Base-by-base conservation (phyloP, 257 asterid species). In the Salvia hispanica region DNA sequence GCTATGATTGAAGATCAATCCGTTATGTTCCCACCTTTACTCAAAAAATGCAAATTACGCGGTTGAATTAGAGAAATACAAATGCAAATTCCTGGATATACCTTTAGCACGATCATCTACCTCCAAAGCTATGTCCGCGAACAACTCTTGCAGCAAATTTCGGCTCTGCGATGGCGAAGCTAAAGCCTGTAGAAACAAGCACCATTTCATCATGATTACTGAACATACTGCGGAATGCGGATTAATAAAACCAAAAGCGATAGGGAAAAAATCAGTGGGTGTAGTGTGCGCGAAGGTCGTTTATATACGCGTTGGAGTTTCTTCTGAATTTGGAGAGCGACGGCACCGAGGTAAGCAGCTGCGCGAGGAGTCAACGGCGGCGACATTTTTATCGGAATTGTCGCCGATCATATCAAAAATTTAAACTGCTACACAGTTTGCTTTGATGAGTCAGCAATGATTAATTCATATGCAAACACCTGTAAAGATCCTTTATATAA, bases 61-160 rank as follows among this genome's bases (percentile, higher is more conserved):
- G 42, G 16, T 0, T 12, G 11, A 13, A 51, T 39, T 7, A 53
- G 28, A 64, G 31, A 39, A 45, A 18, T 18, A 34, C 54, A 42
- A 31, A 61, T 3, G 11, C 31, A 69, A 68, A 25, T 25, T 25
- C 31, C 31, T 25, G 31, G 42, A 64, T 40, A 66, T 43, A 92
- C 96, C 97, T 90, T 80, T 86, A 1, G 98, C 96, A 63, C 97
- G 91, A 70, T 92, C 95, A 80, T 90, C 98, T 4, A 92, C 96
- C 76, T 90, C 98, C 77, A 90, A 75, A 74, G 98, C 98, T 58
- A 90, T 74, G 71, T 92, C 97, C 6, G 97, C 93, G 21, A 92
- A 92, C 71, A 92, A 69, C 91, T 85, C 93, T 53, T 88, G 88
- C 85, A 86, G 73, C 80, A 92, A 79, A 64, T 83, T 80, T 10